Base-by-base conservation (phyloP, 176 grass and related monocot species). In the Zizania latifolia region DNA sequence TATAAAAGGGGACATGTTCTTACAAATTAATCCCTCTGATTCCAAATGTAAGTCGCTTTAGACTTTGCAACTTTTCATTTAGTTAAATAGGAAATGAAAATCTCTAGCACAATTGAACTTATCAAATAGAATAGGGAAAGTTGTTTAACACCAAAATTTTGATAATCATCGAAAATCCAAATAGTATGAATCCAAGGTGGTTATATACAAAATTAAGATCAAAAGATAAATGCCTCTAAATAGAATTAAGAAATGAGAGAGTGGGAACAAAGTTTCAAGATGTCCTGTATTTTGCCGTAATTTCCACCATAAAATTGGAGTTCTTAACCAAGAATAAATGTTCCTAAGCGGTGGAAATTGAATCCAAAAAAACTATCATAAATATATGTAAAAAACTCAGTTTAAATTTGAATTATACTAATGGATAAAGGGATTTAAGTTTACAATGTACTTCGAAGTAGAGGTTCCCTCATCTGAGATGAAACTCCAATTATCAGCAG, bases 381-480 rank as follows among this genome's bases (percentile, higher is more conserved):
- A 3, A 75, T 53, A 68, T 39, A 8, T 28, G 43, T 27, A 74
- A 83, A 59, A 10, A 83, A 38, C 70, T 57, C 8, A 84, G 71
- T 55, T 33, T 77, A 60, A 28, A 80, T 77, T 39, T 22, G 27
- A 86, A 83, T 60, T 53, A 54, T 44, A 65, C 31, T 16, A 61
- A 83, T 37, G 22, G 69, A 88, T 54, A 77, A 74, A 89, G 82
- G 81, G 63, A 14, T 72, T 76, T 85, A 78, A 86, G 70, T 83
- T 93, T 97, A 97, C 94, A 93, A 93, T 97, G 91, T 97, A 97
- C 86, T 97, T 97, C 72, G 77, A 87, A 78, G 90, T 87, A 77
- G 91, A 89, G 73, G 91, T 86, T 84, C 82, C 89, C 46, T 81
- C 81, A 72, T 97, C 88, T 71, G 74, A 77, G 65, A 62, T 83